Evolutionary conservation across 495 filamentous ascomycete genomes (phyloP).

Genomic region (Aspergillus incahuasiensis): DNA sequence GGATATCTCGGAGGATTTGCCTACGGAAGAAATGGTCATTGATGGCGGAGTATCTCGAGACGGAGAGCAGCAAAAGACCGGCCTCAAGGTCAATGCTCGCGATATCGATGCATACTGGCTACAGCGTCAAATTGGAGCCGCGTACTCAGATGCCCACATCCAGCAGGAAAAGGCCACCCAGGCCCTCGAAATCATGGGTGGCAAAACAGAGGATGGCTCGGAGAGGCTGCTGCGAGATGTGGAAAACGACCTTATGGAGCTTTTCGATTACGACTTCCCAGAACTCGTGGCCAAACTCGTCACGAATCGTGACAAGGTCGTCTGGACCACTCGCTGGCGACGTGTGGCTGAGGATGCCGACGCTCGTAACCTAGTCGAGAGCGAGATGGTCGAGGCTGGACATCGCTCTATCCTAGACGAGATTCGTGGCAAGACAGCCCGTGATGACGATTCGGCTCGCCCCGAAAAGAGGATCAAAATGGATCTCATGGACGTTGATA

Average conservation of each 20-base stretch:
- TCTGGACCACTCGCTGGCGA: constrained; percentile 91
- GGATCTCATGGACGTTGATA: constrained; percentile 86
- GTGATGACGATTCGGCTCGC: constrained; percentile 49
- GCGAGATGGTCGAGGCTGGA: constrained; percentile 86
- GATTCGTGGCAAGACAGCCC: constrained; percentile 59
- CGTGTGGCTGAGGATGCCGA: constrained; percentile 75
- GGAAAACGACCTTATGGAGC: constrained; percentile 96
- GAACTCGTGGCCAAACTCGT: constrained; percentile 92
- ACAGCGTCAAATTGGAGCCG: constrained; percentile 80
- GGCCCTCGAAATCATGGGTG: constrained; percentile 75
- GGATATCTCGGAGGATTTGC: constrained; percentile 38
- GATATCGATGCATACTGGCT: constrained; percentile 98
- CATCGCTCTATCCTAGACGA: constrained; percentile 83
- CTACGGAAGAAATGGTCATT: constrained; percentile 72
- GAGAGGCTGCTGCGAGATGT: constrained; percentile 83
- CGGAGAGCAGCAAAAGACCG: constrained; percentile 47
- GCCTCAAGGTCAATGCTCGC: constrained; percentile 63
- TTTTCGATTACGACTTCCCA: constrained; percentile 95
- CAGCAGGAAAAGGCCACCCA: constrained; percentile 84
- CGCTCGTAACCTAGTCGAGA: constrained; percentile 72
- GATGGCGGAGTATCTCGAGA: constrained; percentile 51
- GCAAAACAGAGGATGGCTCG: constrained; percentile 70
- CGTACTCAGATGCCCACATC: constrained; percentile 85
- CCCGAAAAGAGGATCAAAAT: constrained; percentile 76
- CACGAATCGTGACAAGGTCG: constrained; percentile 81